Evolutionary conservation across 192 early-diverging fungal species (phyloP).

Genomic region (Diversispora eburnea): DNA sequence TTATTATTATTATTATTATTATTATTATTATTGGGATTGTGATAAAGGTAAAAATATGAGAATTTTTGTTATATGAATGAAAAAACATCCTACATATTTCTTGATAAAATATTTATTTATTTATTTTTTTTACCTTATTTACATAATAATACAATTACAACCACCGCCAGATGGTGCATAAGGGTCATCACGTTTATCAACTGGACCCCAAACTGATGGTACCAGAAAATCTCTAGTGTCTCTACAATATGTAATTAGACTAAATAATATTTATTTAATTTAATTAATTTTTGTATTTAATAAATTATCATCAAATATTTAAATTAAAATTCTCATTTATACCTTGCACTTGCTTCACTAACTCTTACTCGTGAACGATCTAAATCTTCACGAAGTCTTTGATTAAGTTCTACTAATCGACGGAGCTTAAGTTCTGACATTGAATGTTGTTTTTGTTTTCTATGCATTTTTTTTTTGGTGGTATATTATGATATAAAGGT

Average conservation of each 20-base stretch:
- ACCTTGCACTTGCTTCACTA: conserved; percentile 19
- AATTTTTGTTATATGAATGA: no score
- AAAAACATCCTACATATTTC: no score
- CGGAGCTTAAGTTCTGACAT: conserved; percentile 15
- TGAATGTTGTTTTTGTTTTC: conserved; percentile 4
- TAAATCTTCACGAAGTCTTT: conserved; percentile 26
- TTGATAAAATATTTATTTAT: no score
- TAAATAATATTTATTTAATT: background rate
- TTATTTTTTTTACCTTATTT: background rate
- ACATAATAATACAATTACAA: background rate
- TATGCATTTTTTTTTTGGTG: no score
- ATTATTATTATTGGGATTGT: no score
- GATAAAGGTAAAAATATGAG: no score
- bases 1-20: no score
- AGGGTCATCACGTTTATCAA: conserved; percentile 41
- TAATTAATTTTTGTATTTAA: no score
- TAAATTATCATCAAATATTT: no score
- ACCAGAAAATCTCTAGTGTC: conserved; percentile 35
- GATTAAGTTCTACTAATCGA: conserved; percentile 19
- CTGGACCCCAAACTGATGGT: conserved; percentile 42
- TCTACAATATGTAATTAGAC: conserved; percentile 38
- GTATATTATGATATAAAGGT: no score
- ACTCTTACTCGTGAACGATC: conserved; percentile 21
- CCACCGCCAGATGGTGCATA: conserved; percentile 18
- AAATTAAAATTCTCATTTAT: no score